These are phyloP conservation scores for Hypoxylon cercidicola DNA, from an alignment of 495 filamentous ascomycete species.

Conservation along the genomic window DNA sequence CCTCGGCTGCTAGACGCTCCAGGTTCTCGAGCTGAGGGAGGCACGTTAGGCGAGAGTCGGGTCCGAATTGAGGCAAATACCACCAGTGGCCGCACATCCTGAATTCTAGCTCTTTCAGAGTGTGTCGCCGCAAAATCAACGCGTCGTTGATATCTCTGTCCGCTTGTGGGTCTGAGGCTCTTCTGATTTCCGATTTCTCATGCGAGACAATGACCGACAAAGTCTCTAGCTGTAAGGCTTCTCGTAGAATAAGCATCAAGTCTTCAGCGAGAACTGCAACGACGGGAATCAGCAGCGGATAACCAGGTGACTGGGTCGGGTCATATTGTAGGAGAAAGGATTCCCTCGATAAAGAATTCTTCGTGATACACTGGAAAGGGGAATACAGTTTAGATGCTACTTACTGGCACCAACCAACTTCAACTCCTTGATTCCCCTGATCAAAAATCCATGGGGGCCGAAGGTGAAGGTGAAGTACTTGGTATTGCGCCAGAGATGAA, in stretches of 20 bases:
- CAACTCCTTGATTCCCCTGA: conserved; percentile 7
- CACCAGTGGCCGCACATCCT: conserved; percentile 4
- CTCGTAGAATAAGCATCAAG: conserved; percentile 1
- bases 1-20: conserved; percentile 15
- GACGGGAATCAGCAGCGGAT: not conserved
- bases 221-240: conserved; percentile 8
- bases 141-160: conserved; percentile 15
- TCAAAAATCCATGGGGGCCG: not conserved
- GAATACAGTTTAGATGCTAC: not conserved
- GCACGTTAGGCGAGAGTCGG: not conserved
- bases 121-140: conserved; percentile 1
- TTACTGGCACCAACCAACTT: conserved; percentile 20
- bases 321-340: too few relatives aligned
- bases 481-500: conserved; percentile 11
- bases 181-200: too few relatives aligned
- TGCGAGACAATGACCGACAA: conserved; percentile 19
- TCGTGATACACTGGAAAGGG: not conserved
- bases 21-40: conserved; percentile 5
- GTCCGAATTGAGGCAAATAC: conserved; percentile 11
- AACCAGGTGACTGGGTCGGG: too few relatives aligned
- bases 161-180: too few relatives aligned
- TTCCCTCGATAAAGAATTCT: too few relatives aligned
- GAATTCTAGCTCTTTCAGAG: conserved; percentile 23
- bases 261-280: conserved; percentile 15
- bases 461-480: not conserved